Conservation (phyloP, 345 rosid genomes). For the Erucastrum elatum region DNA sequence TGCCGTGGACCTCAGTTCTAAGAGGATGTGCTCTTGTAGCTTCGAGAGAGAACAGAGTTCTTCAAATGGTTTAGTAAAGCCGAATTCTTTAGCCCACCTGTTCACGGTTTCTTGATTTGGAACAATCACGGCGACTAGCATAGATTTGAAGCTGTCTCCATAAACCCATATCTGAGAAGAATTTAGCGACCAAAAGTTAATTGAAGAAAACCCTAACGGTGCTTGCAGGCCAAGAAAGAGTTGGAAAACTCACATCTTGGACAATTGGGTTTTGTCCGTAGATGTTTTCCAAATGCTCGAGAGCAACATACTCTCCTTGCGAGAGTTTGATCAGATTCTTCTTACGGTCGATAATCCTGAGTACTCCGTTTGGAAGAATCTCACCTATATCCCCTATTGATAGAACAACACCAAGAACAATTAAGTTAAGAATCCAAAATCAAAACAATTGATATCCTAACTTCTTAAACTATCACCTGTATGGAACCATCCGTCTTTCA, state of each 20-base stretch:
- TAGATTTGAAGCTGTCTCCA: constrained; percentile 83
- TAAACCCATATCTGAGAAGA: constrained; percentile 76
- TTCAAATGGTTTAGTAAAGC: constrained; percentile 45
- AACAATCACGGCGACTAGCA: constrained; percentile 78
- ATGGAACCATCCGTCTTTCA: neutral
- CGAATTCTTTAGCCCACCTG: constrained; percentile 63
- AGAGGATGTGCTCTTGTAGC: constrained; percentile 54
- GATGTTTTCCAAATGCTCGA: constrained; percentile 77
- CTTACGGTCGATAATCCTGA: constrained; percentile 85
- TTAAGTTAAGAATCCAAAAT: neutral
- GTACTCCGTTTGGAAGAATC: constrained; percentile 70
- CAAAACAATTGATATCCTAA: neutral
- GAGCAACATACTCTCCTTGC: constrained; percentile 94
- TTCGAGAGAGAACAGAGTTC: constrained; percentile 67
- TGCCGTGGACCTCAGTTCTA: constrained; percentile 63
- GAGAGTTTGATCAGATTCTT: constrained; percentile 91
- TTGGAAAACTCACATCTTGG: constrained; percentile 61
- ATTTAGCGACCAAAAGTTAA: neutral
- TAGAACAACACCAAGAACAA: neutral
- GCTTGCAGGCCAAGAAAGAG: constrained; percentile 8
- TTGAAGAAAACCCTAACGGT: neutral
- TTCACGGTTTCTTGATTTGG: constrained; percentile 61
- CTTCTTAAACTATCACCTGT: neutral
- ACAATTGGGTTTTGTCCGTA: constrained; percentile 53
- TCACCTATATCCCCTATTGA: constrained; percentile 81